Base-by-base conservation (phyloP, 768 basidiomycete species). In the Saitozyma podzolica region DNA sequence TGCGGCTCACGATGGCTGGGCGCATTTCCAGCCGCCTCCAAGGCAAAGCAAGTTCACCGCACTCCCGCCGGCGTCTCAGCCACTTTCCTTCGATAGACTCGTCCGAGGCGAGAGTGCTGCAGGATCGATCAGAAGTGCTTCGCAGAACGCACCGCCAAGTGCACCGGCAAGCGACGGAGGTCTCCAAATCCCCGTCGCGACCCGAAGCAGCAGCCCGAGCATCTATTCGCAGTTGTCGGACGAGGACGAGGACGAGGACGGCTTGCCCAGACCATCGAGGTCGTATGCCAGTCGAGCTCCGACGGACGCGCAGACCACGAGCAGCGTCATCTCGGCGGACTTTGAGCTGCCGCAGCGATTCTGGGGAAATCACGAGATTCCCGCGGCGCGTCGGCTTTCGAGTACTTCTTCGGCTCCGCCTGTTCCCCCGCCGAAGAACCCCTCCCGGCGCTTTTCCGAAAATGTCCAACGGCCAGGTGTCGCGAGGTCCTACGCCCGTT, bases 41-140 rank as follows among this genome's bases (percentile, higher is more conserved):
- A 37, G 52, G 41, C 57, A 62, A 51, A 52, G 67, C 2, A 64
- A 57, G 40, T 75, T 75, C 51, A 75, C 74, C 10, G 71, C 74
- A 11, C 56, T 76, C 9, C 74, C 74, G 10, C 42, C 59, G 9
- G 64, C 68, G 2, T 62, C 61, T 50, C 66, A 62, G 37, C 65
- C 70, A 6, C 45, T 61, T 45, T 69, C 62, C 9, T 73, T 76
- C 54, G 70, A 73, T 52, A 42, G 56, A 19, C 60, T 75, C 10
- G 58, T 70, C n/a, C 50, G 59, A 49, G 72, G 29, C 29, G 29
- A 29, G 29, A 29, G 29, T 29, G 29, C 29, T 29, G 29, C 29
- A 29, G 29, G 29, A 29, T 29, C 29, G 29, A 29, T 29, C 29
- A 29, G 29, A 29, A 29, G 64, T 20, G 29, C 14, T 17, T 42